Conservation (phyloP, 768 basidiomycete species). For the Suillus placidus region DNA sequence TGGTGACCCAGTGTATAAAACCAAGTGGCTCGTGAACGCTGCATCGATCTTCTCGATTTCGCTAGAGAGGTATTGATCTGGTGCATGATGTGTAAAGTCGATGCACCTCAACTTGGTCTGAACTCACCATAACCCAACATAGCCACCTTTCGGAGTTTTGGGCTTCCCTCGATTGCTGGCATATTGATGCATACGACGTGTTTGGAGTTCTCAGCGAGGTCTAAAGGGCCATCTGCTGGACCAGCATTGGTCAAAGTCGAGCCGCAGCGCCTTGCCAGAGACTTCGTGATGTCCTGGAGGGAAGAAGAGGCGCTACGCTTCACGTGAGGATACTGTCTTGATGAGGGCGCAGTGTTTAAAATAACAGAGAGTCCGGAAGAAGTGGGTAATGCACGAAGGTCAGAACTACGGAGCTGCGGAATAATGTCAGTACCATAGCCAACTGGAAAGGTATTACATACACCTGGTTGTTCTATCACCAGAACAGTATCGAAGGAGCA, state of each 20-base stretch:
- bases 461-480: conserved; percentile 72
- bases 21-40: conserved; percentile 60
- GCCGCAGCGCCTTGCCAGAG: conserved; percentile 55
- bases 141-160: conserved; percentile 46
- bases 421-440: conserved; percentile 8
- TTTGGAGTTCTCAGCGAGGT: conserved; percentile 44
- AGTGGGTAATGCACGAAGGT: conserved; percentile 62
- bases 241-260: conserved; percentile 48
- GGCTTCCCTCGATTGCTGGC: conserved; percentile 47
- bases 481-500: conserved; percentile 71
- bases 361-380: conserved; percentile 50
- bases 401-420: conserved; percentile 71
- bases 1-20: conserved; percentile 64
- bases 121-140: conserved; percentile 60
- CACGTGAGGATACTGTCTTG: conserved; percentile 67
- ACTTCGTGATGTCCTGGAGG: conserved; percentile 41
- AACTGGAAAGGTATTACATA: conserved; percentile 39
- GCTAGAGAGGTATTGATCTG: conserved; percentile 49
- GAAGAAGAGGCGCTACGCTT: conserved; percentile 30
- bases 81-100: conserved; percentile 12
- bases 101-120: neutral
- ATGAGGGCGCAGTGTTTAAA: conserved; percentile 53
- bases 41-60: conserved; percentile 53
- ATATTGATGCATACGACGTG: conserved; percentile 61
- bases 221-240: conserved; percentile 40